Conservation (phyloP, 371 early-diverging fungal species). For the Rhizopus microsporus region DNA sequence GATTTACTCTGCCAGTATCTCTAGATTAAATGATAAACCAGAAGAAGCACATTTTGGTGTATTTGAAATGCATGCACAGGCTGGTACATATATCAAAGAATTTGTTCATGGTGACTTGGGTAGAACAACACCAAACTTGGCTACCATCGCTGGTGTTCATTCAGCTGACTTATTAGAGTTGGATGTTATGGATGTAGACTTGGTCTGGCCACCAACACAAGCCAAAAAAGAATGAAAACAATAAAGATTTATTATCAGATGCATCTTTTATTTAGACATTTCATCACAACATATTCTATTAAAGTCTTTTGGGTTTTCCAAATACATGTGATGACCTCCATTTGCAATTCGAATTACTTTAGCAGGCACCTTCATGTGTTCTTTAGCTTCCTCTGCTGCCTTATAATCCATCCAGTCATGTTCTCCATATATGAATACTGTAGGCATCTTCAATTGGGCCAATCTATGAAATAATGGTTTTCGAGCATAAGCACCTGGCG, state of each 20-base stretch:
- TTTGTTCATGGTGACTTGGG: conserved; percentile 97
- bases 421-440: conserved; percentile 78
- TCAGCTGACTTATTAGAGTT: conserved; percentile 84
- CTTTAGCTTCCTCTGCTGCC: conserved; percentile 66
- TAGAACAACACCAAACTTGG: conserved; percentile 85
- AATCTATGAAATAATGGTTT: conserved; percentile 75
- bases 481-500: conserved; percentile 84
- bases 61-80: conserved; percentile 78
- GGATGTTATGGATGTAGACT: conserved; percentile 82
- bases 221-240: conserved; percentile 10
- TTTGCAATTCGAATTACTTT: conserved; percentile 48
- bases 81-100: conserved; percentile 99
- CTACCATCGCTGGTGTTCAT: conserved; percentile 59
- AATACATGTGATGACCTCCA: conserved; percentile 87
- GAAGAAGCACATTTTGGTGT: conserved; percentile 53
- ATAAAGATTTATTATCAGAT: conserved; percentile 11
- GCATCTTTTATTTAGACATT: conserved; percentile 17
- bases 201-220: conserved; percentile 66
- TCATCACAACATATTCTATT: conserved; percentile 51
- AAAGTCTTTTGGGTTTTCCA: conserved; percentile 83
- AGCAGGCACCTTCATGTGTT: conserved; percentile 57
- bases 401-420: conserved; percentile 92
- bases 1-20: conserved; percentile 55
- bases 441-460: conserved; percentile 70
- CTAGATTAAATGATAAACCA: conserved; percentile 21